Evolutionary conservation across 106 monocot species (phyloP).

Genomic region (Dioscorea zingiberensis): DNA sequence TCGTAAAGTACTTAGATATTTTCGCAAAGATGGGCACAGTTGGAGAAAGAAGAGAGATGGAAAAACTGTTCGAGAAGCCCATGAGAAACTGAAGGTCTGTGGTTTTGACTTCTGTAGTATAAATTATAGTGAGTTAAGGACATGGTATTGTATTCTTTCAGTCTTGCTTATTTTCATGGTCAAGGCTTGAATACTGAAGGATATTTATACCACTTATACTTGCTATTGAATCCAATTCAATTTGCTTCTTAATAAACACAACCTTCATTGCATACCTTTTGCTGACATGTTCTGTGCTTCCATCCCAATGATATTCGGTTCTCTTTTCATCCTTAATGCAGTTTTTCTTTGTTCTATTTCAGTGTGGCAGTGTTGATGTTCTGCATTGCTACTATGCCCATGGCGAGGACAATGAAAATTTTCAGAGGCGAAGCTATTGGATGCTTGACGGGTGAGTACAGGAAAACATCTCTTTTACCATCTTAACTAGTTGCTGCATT

Average conservation of each 20-base stretch:
- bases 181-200: too few relatives aligned
- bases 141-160: not conserved
- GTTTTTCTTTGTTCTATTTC: not conserved
- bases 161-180: not conserved
- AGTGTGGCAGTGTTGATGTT: conserved; percentile 38
- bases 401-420: conserved; percentile 33
- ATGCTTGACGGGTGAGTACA: conserved; percentile 29
- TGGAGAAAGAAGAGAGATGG: conserved; percentile 81
- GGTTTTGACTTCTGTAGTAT: not conserved
- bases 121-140: not conserved
- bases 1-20: conserved; percentile 58
- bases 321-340: too few relatives aligned
- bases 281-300: too few relatives aligned
- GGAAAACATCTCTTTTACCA: too few relatives aligned
- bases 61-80: conserved; percentile 69
- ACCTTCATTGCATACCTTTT: too few relatives aligned
- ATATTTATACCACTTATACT: too few relatives aligned
- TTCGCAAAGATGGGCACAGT: conserved; percentile 56
- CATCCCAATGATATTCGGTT: too few relatives aligned
- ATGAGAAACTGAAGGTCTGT: conserved; percentile 64
- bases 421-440: conserved; percentile 42
- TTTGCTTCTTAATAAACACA: too few relatives aligned
- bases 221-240: too few relatives aligned
- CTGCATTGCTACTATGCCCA: conserved; percentile 42
- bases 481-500: too few relatives aligned